Evolutionary conservation across 164 flowering plant species (phyloP), one percentile per base, ranked within the genome.

Genomic region (Umbilicus rupestris): DNA sequence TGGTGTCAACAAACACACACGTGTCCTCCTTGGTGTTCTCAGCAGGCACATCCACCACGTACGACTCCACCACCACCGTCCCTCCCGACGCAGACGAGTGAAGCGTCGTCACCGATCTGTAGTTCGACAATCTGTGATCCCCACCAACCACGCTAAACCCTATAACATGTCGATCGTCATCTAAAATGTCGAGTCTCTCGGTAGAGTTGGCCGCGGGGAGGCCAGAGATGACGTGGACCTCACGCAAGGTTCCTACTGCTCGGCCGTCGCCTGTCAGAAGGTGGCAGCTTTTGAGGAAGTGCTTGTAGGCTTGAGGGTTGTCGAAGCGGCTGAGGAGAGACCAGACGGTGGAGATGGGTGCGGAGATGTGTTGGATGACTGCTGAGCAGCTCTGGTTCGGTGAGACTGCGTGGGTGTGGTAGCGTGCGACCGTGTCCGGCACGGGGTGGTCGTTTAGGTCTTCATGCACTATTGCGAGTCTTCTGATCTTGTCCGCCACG

Each of bases 121-220:
- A 77, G 28, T 77, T 77, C 26, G 50, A 70, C 35, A 77, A 49
- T 24, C 81, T 22, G 41, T 80, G 79, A 60, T 75, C 81, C 8
- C 83, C 81, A 16, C 81, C 83, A 5, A 80, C 62, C 0, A 79
- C 76, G 5, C 77, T 59, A 49, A 77, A 75, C 47, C 80, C 71
- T 22, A 74, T 17, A 0, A 79, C 67, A 26, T 64, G 77, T 3
- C 65, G 52, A n/a, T 71, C 74, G 47, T 80, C 77, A 62, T 80
- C 79, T 45, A 80, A 46, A 7, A 73, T 70, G 62, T 80, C 83
- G 8, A 80, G 70, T 46, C 80, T 46, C 69, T 80, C 83, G 7
- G 76, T 75, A 33, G 77, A 73, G 5, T 72, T 77, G 3, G 71
- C 44, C 2, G 80, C 82, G 3, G 82, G 80, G 3, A 79, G 65